Evolutionary conservation across 2,329 filamentous ascomycete species (phyloP).

Genomic region (Amesomyces nigricolor): DNA sequence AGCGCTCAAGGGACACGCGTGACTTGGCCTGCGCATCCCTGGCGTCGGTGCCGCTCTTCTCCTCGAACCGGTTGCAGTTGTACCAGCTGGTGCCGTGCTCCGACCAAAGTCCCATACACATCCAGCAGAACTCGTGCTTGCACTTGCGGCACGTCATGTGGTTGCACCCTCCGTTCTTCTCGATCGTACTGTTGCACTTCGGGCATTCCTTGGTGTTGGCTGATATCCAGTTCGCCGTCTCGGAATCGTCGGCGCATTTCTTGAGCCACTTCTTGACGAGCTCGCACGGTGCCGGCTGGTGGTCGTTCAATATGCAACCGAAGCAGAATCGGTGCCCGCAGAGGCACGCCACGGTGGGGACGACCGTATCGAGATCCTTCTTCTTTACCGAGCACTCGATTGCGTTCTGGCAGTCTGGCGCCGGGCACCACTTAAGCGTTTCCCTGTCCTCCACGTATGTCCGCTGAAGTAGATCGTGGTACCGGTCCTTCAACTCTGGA

Average conservation of each 20-base stretch:
- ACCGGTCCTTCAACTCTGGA: constrained; percentile 54
- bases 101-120: constrained; percentile 99
- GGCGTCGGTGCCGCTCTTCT: constrained; percentile 88
- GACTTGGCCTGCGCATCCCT: constrained; percentile 89
- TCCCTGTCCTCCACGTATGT: constrained; percentile 98
- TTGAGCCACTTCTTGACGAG: constrained; percentile 94
- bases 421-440: constrained; percentile 93
- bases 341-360: constrained; percentile 81
- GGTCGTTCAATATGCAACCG: constrained; percentile 81
- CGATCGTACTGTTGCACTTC: constrained; percentile 92
- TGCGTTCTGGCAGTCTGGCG: constrained; percentile 93
- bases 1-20: constrained; percentile 86
- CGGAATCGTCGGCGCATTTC: constrained; percentile 96
- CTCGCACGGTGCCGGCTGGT: constrained; percentile 86
- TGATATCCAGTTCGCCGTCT: constrained; percentile 99
- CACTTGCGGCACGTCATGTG: constrained; percentile 98
- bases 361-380: constrained; percentile 76
- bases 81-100: constrained; percentile 99
- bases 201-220: constrained; percentile 98
- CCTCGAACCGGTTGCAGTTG: constrained; percentile 96
- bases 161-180: constrained; percentile 98
- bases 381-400: constrained; percentile 84
- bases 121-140: constrained; percentile 98
- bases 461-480: constrained; percentile 79
- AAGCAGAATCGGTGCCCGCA: constrained; percentile 93